Conservation (phyloP, 2,329 filamentous ascomycete species). For the Huntiella decipiens region DNA sequence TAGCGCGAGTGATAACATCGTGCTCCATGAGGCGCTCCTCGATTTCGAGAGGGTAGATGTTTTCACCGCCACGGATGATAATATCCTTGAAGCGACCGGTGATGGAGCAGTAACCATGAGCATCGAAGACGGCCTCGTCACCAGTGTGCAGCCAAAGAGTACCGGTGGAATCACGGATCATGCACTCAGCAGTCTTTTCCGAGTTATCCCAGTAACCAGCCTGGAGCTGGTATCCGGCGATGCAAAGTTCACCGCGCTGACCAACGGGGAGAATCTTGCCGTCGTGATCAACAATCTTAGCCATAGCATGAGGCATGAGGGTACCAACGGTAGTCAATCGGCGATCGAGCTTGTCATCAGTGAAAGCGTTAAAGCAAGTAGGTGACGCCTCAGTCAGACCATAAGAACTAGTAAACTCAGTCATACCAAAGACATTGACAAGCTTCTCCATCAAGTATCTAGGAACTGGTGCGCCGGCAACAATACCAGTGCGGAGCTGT, state of each 20-base stretch:
- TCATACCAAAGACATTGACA: constrained; percentile 53
- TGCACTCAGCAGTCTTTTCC: constrained; percentile 48
- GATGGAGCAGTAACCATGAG: constrained; percentile 50
- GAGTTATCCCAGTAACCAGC: constrained; percentile 50
- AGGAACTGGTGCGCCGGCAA: constrained; percentile 61
- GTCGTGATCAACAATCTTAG: constrained; percentile 56
- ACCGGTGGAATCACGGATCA: constrained; percentile 32
- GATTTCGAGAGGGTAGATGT: constrained; percentile 56
- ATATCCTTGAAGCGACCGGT: constrained; percentile 66
- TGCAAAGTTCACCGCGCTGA: constrained; percentile 53
- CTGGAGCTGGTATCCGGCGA: constrained; percentile 59
- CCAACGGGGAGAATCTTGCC: constrained; percentile 50
- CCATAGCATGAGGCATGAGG: constrained; percentile 54
- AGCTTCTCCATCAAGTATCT: constrained; percentile 56
- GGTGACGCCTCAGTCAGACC: constrained; percentile 62
- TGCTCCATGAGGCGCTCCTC: constrained; percentile 53
- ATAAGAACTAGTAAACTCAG: constrained; percentile 51
- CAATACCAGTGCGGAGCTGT: constrained; percentile 53
- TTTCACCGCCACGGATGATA: constrained; percentile 58
- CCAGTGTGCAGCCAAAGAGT: constrained; percentile 47
- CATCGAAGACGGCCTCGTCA: constrained; percentile 50
- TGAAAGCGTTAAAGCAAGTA: constrained; percentile 65
- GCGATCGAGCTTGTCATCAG: constrained; percentile 46
- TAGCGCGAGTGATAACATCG: constrained; percentile 39
- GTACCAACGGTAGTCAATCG: constrained; percentile 56